Evolutionary conservation across 805 yeast species (phyloP).

Genomic region (Lipomyces chichibuensis): DNA sequence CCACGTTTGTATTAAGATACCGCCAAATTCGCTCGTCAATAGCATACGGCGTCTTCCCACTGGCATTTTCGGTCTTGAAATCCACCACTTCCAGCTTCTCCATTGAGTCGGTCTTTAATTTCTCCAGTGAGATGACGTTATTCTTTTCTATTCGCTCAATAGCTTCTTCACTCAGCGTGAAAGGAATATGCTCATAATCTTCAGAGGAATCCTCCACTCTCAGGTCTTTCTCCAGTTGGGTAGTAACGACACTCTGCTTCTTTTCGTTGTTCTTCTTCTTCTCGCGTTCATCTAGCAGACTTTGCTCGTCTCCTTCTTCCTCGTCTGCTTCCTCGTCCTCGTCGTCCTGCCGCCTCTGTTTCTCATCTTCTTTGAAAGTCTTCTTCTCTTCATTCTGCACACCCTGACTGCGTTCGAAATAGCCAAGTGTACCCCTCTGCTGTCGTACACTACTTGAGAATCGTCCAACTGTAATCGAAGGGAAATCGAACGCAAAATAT

Average conservation of each 20-base stretch:
- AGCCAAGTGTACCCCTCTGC: background rate
- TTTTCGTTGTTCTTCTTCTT: background rate
- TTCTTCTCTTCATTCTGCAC: background rate
- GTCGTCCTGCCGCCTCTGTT: background rate
- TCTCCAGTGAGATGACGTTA: constrained; percentile 18
- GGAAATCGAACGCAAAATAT: background rate
- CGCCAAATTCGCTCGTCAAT: constrained; percentile 26
- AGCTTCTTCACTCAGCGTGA: constrained; percentile 4
- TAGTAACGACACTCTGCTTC: background rate
- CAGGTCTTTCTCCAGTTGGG: background rate
- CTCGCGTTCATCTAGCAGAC: background rate
- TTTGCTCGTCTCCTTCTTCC: constrained; percentile 1
- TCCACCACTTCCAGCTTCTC: background rate
- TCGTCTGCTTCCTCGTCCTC: background rate
- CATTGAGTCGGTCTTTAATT: background rate
- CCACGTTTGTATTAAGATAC: constrained; percentile 9
- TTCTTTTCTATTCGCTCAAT: constrained; percentile 8
- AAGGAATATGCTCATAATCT: constrained; percentile 3
- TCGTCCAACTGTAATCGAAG: background rate
- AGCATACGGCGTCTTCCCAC: constrained; percentile 15
- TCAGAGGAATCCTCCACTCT: background rate
- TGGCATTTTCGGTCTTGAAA: background rate
- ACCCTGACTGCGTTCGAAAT: background rate
- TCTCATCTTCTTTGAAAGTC: background rate
- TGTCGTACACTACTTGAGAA: background rate